Conservation (phyloP, 2,329 filamentous ascomycete species). For the Zarea fungicola region DNA sequence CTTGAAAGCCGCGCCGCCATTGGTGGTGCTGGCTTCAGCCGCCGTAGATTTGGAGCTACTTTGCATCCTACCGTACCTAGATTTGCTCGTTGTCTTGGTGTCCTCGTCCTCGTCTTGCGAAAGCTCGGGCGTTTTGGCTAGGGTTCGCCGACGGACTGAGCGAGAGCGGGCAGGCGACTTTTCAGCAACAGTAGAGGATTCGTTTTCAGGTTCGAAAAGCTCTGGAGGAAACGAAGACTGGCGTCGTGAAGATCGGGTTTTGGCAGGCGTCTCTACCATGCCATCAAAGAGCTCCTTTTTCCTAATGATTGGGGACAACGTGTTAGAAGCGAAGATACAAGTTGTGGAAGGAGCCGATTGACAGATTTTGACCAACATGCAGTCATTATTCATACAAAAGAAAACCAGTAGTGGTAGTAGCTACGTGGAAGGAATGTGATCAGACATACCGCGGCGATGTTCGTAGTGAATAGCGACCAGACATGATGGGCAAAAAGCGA, state of each 20-base stretch:
- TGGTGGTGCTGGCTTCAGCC: conserved; percentile 15
- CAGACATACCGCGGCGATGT: conserved; percentile 34
- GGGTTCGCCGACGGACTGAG: conserved; percentile 40
- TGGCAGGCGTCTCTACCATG: conserved; percentile 52
- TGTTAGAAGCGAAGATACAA: not conserved
- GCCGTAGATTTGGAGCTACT: no score
- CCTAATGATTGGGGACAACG: conserved; percentile 30
- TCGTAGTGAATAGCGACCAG: conserved; percentile 33
- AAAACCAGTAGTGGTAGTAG: not conserved
- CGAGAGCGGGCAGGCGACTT: conserved; percentile 31
- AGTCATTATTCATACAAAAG: not conserved
- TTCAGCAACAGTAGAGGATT: conserved; percentile 40
- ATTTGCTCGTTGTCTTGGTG: conserved; percentile 13
- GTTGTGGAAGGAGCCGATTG: not conserved
- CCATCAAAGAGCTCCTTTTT: conserved; percentile 59
- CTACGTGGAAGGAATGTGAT: not conserved
- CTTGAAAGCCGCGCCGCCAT: conserved; percentile 10
- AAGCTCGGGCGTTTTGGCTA: conserved; percentile 46
- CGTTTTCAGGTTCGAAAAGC: conserved; percentile 42
- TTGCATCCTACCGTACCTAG: conserved; percentile 1
- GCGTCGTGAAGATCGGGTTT: conserved; percentile 42
- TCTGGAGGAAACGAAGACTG: conserved; percentile 44
- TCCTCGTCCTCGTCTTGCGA: conserved; percentile 36
- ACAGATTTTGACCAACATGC: no score
- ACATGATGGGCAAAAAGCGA: conserved; percentile 23